Percentiles rank a stretch among this genome's conserved stretches.
phyloP scores from a whole-genome alignment of 1,139 yeast species.

The Geotrichum restrictum region DNA sequence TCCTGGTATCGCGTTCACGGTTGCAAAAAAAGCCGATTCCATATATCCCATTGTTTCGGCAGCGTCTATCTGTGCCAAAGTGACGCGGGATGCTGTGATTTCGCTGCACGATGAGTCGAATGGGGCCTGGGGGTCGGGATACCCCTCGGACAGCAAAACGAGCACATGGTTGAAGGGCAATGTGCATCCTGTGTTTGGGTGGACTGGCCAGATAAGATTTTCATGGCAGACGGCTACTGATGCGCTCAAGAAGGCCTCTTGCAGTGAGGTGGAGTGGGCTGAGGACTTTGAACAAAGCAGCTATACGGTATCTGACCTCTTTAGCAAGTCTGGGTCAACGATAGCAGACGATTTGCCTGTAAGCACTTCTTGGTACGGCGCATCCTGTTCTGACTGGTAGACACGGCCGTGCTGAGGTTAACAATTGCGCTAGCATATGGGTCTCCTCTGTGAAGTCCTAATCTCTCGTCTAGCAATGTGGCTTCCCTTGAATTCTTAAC shows the following conservation, averaged over 20 bases:
- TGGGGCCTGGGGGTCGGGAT: conserved; percentile 74
- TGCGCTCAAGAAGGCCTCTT: conserved; percentile 52
- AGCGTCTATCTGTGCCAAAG: conserved; percentile 96
- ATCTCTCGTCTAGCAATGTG: too few species aligned
- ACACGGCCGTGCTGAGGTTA: not conserved
- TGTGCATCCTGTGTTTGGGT: conserved; percentile 77
- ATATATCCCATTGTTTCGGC: conserved; percentile 91
- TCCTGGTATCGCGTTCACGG: conserved; percentile 70
- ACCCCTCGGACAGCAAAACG: conserved; percentile 90
- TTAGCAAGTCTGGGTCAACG: not conserved
- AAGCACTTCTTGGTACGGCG: conserved; percentile 13
- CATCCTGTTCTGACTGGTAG: conserved; percentile 5
- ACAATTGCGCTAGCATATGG: too few species aligned
- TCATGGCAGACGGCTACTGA: conserved; percentile 95
- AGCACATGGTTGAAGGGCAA: conserved; percentile 60
- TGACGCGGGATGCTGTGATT: conserved; percentile 78
- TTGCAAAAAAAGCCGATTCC: conserved; percentile 94
- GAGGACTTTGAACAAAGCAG: conserved; percentile 40
- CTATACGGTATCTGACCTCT: conserved; percentile 5
- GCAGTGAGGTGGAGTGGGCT: conserved; percentile 55
- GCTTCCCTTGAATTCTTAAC: too few species aligned
- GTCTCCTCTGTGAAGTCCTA: not conserved
- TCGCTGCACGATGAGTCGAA: conserved; percentile 39
- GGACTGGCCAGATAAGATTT: conserved; percentile 75
- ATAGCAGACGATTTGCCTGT: conserved; percentile 3